Evolutionary conservation across 129 eudicot genomes (phyloP), one percentile per base, ranked within the genome.

Genomic region (Flaveria ramosissima): DNA sequence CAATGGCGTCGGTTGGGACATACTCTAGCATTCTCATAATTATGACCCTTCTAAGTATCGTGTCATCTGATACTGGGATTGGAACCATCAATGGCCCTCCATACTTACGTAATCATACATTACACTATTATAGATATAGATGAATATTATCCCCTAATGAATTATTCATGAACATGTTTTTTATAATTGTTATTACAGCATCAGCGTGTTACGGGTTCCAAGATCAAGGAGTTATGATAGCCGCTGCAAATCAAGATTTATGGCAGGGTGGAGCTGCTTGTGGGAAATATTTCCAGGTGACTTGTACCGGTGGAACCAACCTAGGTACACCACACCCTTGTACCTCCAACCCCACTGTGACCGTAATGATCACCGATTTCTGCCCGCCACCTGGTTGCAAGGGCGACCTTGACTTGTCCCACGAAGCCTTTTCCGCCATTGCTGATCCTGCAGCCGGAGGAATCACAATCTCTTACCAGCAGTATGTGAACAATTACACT

Each of bases 11-110:
- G 8, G 7, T 71, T 55, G 70, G 62, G 68, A 57, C 30, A 26
- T 56, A 43, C 52, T 59, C 70, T 42, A 43, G 20, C 76, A 43
- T 78, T 57, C 60, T 78, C 69, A 13, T 69, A 11, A 27, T 56
- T 42, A 68, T 70, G 61, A 26, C 13, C 70, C 61, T 78, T 57
- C 27, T 69, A 30, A 43, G 76, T 78, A 26, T 78, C 3, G 81
- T 70, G 36, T 46, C 48, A 13, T 56, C 39, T 24, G 81, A 77
- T 3, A 13, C 17, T 6, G 82, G 82, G 42, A 78, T 78, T 6
- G 82, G 76, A 45, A 78, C 82, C 76, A 78, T 78, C 71, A 78
- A 57, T n/a, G 82, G 17, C 17, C 82, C 82, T 69, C 82, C 82
- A 59, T 78, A 70, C 71, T 7, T 57, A 7, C 82, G 76, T 78